These are phyloP conservation scores for Paraconiothyrium sp. DNA, from an alignment of 2,329 filamentous ascomycete species.

Conservation along the genomic window DNA sequence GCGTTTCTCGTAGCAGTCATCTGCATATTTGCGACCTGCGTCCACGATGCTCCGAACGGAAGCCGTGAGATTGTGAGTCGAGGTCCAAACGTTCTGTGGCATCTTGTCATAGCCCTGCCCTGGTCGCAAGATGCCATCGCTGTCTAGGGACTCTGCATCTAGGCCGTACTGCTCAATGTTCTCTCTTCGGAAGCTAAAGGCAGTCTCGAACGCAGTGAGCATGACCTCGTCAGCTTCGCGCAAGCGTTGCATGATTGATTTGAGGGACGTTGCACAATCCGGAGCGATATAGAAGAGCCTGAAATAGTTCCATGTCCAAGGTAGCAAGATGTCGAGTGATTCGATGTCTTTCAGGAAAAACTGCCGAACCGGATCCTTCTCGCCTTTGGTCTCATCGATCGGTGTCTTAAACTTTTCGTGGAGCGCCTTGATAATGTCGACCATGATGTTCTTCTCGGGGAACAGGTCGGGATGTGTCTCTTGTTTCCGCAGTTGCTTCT, in stretches of 20 bases:
- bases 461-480: constrained; percentile 66
- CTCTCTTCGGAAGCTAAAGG: constrained; percentile 75
- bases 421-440: constrained; percentile 78
- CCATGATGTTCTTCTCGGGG: constrained; percentile 74
- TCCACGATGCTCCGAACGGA: constrained; percentile 51
- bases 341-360: constrained; percentile 78
- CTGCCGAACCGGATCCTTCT: constrained; percentile 81
- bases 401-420: constrained; percentile 79
- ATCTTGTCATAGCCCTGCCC: constrained; percentile 72
- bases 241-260: constrained; percentile 55
- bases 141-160: constrained; percentile 67
- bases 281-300: constrained; percentile 78
- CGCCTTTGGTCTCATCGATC: constrained; percentile 69
- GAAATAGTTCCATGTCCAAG: constrained; percentile 74
- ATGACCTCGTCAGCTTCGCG: constrained; percentile 81
- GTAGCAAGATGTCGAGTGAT: constrained; percentile 76
- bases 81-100: constrained; percentile 83
- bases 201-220: constrained; percentile 68
- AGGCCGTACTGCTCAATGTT: constrained; percentile 79
- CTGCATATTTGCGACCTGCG: constrained; percentile 52
- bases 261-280: constrained; percentile 64
- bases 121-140: constrained; percentile 53
- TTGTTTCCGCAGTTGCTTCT: constrained; percentile 76
- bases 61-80: constrained; percentile 61
- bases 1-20: constrained; percentile 51